phyloP scores from a whole-genome alignment of 2,329 filamentous ascomycete species.

The Ceratocystis smalleyi region DNA sequence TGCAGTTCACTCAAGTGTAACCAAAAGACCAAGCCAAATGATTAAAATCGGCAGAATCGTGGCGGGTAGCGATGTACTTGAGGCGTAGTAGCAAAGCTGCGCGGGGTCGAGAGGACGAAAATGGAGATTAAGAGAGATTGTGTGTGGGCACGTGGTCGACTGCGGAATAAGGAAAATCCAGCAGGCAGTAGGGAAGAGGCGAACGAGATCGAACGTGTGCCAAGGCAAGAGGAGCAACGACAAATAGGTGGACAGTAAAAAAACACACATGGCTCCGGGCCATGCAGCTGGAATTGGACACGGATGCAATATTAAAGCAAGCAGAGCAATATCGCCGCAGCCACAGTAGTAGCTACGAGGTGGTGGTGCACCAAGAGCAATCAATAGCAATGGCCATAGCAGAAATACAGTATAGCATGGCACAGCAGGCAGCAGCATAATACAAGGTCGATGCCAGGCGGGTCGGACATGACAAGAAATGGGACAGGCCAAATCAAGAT shows the following conservation, averaged over 20 bases:
- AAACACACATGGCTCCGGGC: background rate
- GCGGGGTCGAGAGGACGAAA: constrained; percentile 4
- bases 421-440: background rate
- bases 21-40: background rate
- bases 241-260: background rate
- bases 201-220: background rate
- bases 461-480: too few species aligned
- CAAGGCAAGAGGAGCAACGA: background rate
- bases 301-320: background rate
- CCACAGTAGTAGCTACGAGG: background rate
- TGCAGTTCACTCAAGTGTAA: background rate
- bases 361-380: too few species aligned
- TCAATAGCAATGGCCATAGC: background rate
- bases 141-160: background rate
- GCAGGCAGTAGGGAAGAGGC: background rate
- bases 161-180: background rate
- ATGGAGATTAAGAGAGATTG: background rate
- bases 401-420: background rate
- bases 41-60: background rate
- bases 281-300: background rate
- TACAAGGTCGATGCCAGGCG: too few species aligned
- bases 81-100: background rate
- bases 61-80: background rate
- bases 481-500: too few species aligned
- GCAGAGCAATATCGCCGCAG: background rate